Percentiles rank a stretch among this genome's conserved stretches.
Evolutionary conservation across 805 yeast genomes (phyloP).

Genomic region (Candida gorgasii): DNA sequence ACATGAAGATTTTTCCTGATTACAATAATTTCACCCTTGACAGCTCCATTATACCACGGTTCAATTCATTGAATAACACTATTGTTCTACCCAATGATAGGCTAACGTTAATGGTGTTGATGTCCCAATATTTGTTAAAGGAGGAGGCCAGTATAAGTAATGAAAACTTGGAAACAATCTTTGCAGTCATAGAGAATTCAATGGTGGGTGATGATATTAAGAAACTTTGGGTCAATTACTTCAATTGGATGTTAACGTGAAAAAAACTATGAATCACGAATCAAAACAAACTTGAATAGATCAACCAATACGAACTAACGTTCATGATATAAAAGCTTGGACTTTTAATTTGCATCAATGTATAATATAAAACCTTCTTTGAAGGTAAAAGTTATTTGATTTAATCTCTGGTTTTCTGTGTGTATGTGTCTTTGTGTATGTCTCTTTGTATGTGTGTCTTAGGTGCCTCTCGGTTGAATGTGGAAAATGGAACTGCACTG

Average conservation of each 20-base stretch:
- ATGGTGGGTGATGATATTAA: conserved; percentile 20
- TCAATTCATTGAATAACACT: conserved; percentile 1
- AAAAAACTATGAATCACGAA: background rate
- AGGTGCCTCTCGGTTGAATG: no score
- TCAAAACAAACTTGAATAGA: background rate
- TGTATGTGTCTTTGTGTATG: no score
- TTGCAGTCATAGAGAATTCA: conserved; percentile 21
- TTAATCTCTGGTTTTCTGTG: background rate
- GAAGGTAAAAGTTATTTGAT: background rate
- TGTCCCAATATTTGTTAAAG: conserved; percentile 23
- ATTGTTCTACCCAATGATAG: conserved; percentile 15
- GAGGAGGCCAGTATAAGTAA: conserved; percentile 1
- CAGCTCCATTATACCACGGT: conserved; percentile 2
- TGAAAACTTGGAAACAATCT: conserved; percentile 12
- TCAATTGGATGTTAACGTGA: conserved; percentile 17
- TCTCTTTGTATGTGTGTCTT: no score
- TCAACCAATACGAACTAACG: background rate
- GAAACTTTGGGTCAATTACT: conserved; percentile 20
- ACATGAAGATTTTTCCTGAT: conserved; percentile 14
- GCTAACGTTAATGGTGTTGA: conserved; percentile 16
- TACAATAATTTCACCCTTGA: conserved; percentile 4
- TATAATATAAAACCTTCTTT: background rate
- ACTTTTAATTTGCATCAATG: conserved; percentile 1
- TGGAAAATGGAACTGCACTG: no score
- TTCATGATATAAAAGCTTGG: background rate